phyloP scores from a whole-genome alignment of 1,284 basidiomycete species.

The Rhodotorula sp. region DNA sequence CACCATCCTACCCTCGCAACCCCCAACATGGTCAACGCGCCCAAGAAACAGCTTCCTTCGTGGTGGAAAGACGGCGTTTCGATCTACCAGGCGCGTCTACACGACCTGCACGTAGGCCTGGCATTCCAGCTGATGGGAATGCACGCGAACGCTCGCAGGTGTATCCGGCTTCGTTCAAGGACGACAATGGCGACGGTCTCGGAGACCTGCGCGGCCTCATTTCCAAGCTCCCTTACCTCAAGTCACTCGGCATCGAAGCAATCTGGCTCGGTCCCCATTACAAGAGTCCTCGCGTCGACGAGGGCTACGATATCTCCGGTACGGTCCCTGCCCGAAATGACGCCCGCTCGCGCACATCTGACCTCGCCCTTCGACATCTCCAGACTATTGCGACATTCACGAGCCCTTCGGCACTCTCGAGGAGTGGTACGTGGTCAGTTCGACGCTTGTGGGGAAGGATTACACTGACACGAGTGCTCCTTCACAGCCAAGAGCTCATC shows the following conservation, averaged over 20 bases:
- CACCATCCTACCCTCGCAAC: too few species aligned
- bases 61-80: constrained; percentile 66
- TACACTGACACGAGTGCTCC: too few species aligned
- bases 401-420: constrained; percentile 67
- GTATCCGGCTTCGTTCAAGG: constrained; percentile 71
- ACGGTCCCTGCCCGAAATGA: too few species aligned
- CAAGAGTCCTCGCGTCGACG: constrained; percentile 54
- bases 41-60: background rate
- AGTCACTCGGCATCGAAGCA: constrained; percentile 67
- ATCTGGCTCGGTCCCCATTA: constrained; percentile 76
- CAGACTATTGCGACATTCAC: constrained; percentile 69
- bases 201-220: constrained; percentile 72
- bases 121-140: background rate
- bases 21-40: constrained; percentile 11
- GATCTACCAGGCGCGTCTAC: constrained; percentile 58
- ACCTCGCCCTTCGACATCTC: too few species aligned
- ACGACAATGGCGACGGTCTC: constrained; percentile 70
- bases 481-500: constrained; percentile 52
- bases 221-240: constrained; percentile 66
- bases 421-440: constrained; percentile 54
- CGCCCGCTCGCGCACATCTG: too few species aligned
- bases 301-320: constrained; percentile 66
- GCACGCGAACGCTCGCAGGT: constrained; percentile 50
- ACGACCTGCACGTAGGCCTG: too few species aligned
- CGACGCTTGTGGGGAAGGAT: too few species aligned